These are phyloP conservation scores for Trichosporon faecale DNA, from an alignment of 1,284 basidiomycete species.

Conservation along the genomic window DNA sequence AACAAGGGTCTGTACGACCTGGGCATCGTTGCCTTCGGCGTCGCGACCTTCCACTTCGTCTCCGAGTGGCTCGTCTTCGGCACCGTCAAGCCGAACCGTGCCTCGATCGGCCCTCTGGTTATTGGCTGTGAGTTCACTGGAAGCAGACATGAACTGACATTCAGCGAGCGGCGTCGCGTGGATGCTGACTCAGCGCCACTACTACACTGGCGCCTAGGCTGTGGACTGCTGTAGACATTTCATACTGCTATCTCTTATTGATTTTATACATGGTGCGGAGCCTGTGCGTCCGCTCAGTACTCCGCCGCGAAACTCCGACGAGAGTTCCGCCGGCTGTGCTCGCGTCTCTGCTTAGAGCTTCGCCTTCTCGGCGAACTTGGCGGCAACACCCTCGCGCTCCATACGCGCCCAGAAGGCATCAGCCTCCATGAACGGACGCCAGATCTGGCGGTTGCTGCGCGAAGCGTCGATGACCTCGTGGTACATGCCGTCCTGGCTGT, in stretches of 20 bases:
- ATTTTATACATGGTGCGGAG: not conserved
- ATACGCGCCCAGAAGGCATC: constrained; percentile 38
- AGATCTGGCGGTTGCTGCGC: constrained; percentile 35
- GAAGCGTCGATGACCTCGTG: constrained; percentile 50
- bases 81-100: constrained; percentile 65
- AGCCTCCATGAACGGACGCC: constrained; percentile 27
- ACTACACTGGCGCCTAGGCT: constrained; percentile 32
- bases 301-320: too few relatives aligned
- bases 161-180: constrained; percentile 35
- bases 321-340: not conserved
- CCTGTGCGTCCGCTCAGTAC: too few relatives aligned
- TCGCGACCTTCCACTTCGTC: constrained; percentile 84
- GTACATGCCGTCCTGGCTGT: constrained; percentile 53
- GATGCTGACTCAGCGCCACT: constrained; percentile 35
- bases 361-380: constrained; percentile 24
- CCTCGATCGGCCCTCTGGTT: constrained; percentile 72
- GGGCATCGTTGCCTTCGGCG: constrained; percentile 77
- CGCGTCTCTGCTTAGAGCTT: constrained; percentile 29
- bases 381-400: constrained; percentile 18
- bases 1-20: constrained; percentile 82
- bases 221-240: not conserved
- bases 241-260: not conserved
- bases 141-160: not conserved
- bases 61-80: constrained; percentile 81
- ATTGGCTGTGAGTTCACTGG: constrained; percentile 70